A percentile compares a stretch with the other conserved stretches of the same genome.
These are phyloP conservation scores for Glycyrrhiza uralensis DNA, from an alignment of 306 rosid species.

Conservation along the genomic window DNA sequence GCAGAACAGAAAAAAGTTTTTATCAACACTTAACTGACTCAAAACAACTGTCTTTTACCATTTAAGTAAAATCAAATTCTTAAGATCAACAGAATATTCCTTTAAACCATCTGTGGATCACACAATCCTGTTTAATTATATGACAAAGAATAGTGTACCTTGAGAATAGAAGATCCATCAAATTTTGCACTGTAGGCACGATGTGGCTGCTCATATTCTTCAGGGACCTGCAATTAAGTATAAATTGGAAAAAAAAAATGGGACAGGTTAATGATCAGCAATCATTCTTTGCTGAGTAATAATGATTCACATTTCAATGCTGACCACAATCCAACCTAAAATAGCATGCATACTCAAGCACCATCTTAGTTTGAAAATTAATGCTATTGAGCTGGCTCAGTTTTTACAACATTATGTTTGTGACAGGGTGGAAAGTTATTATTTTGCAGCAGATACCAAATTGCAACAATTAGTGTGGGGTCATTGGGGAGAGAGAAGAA, in stretches of 20 bases:
- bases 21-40: background rate
- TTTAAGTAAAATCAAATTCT: background rate
- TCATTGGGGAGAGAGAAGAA: background rate
- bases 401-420: background rate
- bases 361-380: background rate
- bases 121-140: background rate
- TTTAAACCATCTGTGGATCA: background rate
- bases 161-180: conserved; percentile 64
- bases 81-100: background rate
- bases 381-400: background rate
- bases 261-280: background rate
- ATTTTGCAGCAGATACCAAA: background rate
- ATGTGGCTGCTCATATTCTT: conserved; percentile 37
- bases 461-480: background rate
- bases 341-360: background rate
- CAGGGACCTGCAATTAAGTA: conserved; percentile 50
- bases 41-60: background rate
- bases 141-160: conserved; percentile 43
- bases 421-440: background rate
- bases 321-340: conserved; percentile 3
- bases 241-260: background rate
- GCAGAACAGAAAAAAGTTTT: too few relatives aligned
- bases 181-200: conserved; percentile 45
- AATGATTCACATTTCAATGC: conserved; percentile 5
- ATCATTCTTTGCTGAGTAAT: background rate